Percentiles rank a stretch among this genome's conserved stretches.
These are phyloP conservation scores for Selenicereus undatus DNA, from an alignment of 148 eudicot genomes.

Conservation along the genomic window DNA sequence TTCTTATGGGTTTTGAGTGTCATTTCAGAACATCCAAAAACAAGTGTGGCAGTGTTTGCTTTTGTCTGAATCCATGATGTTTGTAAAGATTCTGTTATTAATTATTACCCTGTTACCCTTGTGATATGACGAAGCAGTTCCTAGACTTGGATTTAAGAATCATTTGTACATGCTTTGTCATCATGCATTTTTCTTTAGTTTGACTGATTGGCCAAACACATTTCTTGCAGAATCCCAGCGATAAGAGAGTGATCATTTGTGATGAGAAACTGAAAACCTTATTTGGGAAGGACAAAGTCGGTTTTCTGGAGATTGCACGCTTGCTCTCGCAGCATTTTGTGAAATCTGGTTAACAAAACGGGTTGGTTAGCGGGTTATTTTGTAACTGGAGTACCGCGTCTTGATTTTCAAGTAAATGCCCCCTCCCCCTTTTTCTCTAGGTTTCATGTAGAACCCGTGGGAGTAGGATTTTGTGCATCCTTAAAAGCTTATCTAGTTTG, in stretches of 20 bases:
- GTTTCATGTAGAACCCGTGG: not conserved
- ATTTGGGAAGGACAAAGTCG: constrained; percentile 59
- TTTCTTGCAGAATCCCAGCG: constrained; percentile 48
- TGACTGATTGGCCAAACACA: not conserved
- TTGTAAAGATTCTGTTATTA: too few relatives aligned
- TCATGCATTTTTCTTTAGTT: not conserved
- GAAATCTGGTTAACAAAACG: constrained; percentile 25
- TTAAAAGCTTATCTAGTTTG: not conserved
- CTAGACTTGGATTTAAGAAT: not conserved
- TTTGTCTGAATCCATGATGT: too few relatives aligned
- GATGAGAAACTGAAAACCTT: constrained; percentile 62
- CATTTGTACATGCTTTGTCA: not conserved
- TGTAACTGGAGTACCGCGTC: not conserved
- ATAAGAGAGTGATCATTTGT: constrained; percentile 53
- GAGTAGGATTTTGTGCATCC: constrained; percentile 1
- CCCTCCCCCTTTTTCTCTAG: not conserved
- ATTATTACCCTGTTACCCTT: not conserved
- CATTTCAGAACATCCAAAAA: too few relatives aligned
- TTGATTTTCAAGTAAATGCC: not conserved
- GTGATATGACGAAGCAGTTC: not conserved
- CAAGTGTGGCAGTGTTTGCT: too few relatives aligned
- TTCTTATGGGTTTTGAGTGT: too few relatives aligned
- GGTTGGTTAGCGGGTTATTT: not conserved
- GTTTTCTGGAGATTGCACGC: constrained; percentile 44
- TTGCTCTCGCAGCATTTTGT: constrained; percentile 49